These are phyloP conservation scores for Tillandsia fasciculata DNA, from an alignment of 176 grass and related monocot species.

Conservation along the genomic window DNA sequence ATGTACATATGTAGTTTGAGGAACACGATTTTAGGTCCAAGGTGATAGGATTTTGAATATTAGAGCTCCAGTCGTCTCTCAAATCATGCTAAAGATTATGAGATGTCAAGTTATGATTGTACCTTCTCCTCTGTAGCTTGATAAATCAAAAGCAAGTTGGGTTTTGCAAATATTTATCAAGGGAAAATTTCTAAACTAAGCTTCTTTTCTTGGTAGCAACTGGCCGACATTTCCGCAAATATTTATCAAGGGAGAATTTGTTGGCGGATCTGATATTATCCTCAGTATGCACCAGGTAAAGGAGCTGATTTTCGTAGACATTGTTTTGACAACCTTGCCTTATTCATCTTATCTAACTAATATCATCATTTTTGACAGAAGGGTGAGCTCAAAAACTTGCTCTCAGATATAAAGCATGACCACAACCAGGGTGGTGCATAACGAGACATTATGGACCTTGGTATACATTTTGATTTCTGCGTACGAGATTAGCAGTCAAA, in stretches of 20 bases:
- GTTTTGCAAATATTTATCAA: too few species aligned
- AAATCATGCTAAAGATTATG: too few species aligned
- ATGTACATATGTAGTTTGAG: too few species aligned
- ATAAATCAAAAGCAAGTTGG: too few species aligned
- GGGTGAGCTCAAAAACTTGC: constrained; percentile 69
- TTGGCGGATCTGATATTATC: constrained; percentile 94
- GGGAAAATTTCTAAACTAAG: too few species aligned
- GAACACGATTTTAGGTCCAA: too few species aligned
- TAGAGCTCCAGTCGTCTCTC: too few species aligned
- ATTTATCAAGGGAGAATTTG: constrained; percentile 93
- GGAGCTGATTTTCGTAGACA: neutral
- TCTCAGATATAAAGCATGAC: constrained; percentile 33
- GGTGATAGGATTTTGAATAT: too few species aligned
- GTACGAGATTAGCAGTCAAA: too few species aligned
- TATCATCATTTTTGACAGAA: constrained; percentile 48
- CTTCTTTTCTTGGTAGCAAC: constrained; percentile 38
- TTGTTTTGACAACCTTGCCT: neutral
- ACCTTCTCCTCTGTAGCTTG: too few species aligned
- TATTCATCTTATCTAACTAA: neutral
- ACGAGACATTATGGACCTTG: constrained; percentile 15
- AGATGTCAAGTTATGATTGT: too few species aligned
- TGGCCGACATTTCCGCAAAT: constrained; percentile 97
- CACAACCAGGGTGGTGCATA: constrained; percentile 16
- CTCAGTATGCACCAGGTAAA: constrained; percentile 92
- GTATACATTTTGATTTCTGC: neutral